Evolutionary conservation across 2,329 filamentous ascomycete species (phyloP).

Genomic region (Periconia sp.): DNA sequence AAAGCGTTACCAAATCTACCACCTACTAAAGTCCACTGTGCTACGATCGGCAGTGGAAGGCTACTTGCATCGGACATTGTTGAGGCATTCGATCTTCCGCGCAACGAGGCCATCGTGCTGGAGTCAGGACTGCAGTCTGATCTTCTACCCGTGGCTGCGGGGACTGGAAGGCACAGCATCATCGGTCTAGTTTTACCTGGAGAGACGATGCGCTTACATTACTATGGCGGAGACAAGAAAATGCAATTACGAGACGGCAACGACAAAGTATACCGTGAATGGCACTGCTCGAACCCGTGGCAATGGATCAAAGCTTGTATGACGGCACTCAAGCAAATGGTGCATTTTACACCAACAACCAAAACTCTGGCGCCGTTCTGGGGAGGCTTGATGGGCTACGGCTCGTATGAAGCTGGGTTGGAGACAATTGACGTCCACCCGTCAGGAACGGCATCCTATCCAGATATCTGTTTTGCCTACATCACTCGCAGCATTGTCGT

Average conservation of each 20-base stretch:
- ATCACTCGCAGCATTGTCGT: slow-evolving; percentile 78
- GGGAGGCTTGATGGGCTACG: slow-evolving; percentile 83
- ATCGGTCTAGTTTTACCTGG: slow-evolving; percentile 68
- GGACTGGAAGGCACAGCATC: slow-evolving; percentile 73
- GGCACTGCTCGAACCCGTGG: slow-evolving; percentile 44
- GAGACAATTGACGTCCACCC: slow-evolving; percentile 61
- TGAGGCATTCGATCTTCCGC: slow-evolving; percentile 40
- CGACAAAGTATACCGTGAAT: slow-evolving; percentile 33
- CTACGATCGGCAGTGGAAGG: slow-evolving; percentile 41
- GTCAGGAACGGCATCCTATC: slow-evolving; percentile 47
- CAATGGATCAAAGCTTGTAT: slow-evolving; percentile 48
- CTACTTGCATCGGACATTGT: slow-evolving; percentile 46
- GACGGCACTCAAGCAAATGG: slow-evolving; percentile 35
- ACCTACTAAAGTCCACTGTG: slow-evolving; percentile 37
- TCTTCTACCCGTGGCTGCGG: slow-evolving; percentile 48
- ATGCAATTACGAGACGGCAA: slow-evolving; percentile 39
- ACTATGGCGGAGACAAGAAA: slow-evolving; percentile 31
- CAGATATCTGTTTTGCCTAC: slow-evolving; percentile 79
- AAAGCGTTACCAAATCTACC: slow-evolving; percentile 28
- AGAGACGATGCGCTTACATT: slow-evolving; percentile 52
- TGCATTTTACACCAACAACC: slow-evolving; percentile 25
- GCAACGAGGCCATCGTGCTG: slow-evolving; percentile 50
- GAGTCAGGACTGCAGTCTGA: slow-evolving; percentile 55
- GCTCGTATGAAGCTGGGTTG: slow-evolving; percentile 84
- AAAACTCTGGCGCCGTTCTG: slow-evolving; percentile 66